A percentile compares a stretch with the other conserved stretches of the same genome.
phyloP scores from a whole-genome alignment of 139 green algal species.

The Edaphochlamys debaryana region DNA sequence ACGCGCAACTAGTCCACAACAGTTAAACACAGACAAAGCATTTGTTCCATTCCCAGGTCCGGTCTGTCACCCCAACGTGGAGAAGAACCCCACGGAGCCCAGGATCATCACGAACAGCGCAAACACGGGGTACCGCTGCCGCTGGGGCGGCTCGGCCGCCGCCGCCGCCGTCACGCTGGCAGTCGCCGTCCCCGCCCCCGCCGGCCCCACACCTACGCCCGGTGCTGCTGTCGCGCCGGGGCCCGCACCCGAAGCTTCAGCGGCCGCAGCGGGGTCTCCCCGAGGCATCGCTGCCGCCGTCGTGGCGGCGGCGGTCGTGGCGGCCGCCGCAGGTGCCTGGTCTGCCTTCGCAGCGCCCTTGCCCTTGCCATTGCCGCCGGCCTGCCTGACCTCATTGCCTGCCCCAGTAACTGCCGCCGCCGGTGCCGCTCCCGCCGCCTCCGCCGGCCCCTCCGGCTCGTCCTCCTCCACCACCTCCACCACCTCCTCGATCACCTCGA shows the following conservation, averaged over 20 bases:
- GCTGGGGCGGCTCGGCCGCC: not conserved
- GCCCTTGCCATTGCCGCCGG: not conserved
- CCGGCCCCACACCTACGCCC: not conserved
- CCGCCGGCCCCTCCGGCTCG: not conserved
- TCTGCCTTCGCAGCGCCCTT: not conserved
- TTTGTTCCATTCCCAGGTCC: too few species aligned
- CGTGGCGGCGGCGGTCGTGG: not conserved
- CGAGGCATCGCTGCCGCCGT: not conserved
- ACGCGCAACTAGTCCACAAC: not conserved
- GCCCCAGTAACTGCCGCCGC: not conserved
- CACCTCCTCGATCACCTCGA: not conserved
- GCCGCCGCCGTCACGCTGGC: not conserved
- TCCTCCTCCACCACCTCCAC: not conserved
- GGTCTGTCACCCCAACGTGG: not conserved
- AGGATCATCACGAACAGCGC: constrained; percentile 7
- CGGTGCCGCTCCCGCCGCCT: not conserved
- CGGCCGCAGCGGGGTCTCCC: not conserved
- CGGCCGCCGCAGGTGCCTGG: not conserved
- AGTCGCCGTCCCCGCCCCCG: not conserved
- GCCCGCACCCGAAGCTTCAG: not conserved
- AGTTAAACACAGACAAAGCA: too few species aligned
- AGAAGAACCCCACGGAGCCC: constrained; percentile 19
- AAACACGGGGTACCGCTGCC: constrained; percentile 1
- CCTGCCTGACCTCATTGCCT: too few species aligned
- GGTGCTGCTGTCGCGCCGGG: not conserved